Evolutionary conservation across 257 asterid genomes (phyloP), one percentile per base, ranked within the genome.

Genomic region (Thymus quinquecostatus): DNA sequence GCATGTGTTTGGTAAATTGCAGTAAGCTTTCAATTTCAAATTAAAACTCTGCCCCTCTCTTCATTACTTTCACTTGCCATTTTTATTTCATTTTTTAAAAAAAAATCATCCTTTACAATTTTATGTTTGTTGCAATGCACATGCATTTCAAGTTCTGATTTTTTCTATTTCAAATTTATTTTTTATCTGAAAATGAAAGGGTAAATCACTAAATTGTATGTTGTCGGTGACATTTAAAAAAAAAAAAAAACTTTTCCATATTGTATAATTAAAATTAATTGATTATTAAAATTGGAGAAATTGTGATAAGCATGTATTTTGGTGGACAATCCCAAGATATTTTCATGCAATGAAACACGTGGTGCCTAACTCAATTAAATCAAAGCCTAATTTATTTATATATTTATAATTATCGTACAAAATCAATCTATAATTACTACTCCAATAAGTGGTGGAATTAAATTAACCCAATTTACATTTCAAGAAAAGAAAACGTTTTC

Each of bases 1-100:
- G 73, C 62, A 74, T 61, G 76, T 70, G 60, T 47, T 64, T 71
- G 71, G 53, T 11, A 51, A 45, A 65, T 64, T 61, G 51, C 70
- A 13, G 56, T 66, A 13, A 64, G 3, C 54, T 75, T 64, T 77
- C 27, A 2, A 7, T 61, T 73, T 72, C 61, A 38, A 12, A 60
- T 60, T 60, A 8, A 38, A 58, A 32, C 3, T 40, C 2, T 28
- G 47, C 0, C 29, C 1, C 14, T 28, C 33, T n/a, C 41, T 57
- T 49, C 44, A 27, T 62, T 60, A 45, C 9, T 51, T 21, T 49
- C 5, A 49, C 4, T 14, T 51, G 1, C 2, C 2, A n/a, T 4
- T n/a, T 50, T 50, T 50, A 50, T 13, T 50, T 50, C 1, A 2
- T 0, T 43, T 5, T 41, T 8, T 8, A 0, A 1, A 5, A 5